A percentile compares a stretch with the other conserved stretches of the same genome.
These are phyloP conservation scores for Aspergillus vadensis DNA, from an alignment of 2,329 filamentous ascomycete genomes.

Conservation along the genomic window DNA sequence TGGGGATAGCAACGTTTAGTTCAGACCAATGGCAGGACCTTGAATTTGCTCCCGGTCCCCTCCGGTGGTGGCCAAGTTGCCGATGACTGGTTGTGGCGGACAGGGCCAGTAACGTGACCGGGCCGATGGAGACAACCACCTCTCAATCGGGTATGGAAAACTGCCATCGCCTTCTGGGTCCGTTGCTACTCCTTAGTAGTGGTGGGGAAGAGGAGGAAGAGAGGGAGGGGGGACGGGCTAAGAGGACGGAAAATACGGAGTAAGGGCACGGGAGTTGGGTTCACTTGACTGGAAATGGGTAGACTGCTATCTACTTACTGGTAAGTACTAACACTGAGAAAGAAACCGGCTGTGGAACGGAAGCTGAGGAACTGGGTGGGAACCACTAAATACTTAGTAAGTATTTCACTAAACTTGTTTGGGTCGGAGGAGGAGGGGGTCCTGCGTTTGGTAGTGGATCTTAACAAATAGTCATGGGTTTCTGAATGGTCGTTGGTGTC, in stretches of 20 bases:
- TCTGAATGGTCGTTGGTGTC: slow-evolving; percentile 5
- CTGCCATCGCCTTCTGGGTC: not conserved
- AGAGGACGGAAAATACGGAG: slow-evolving; percentile 1
- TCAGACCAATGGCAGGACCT: slow-evolving; percentile 6
- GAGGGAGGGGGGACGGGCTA: not conserved
- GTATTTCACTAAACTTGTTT: not conserved
- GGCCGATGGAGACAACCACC: slow-evolving; percentile 19
- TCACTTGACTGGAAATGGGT: too few relatives aligned
- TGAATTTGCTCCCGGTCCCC: slow-evolving; percentile 10
- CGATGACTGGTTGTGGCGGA: slow-evolving; percentile 13
- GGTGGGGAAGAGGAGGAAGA: not conserved
- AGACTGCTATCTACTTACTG: too few relatives aligned
- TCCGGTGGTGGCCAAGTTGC: slow-evolving; percentile 3
- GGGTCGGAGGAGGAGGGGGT: not conserved
- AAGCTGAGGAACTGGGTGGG: slow-evolving; percentile 7
- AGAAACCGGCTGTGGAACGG: not conserved
- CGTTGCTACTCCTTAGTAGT: not conserved
- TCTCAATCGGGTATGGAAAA: slow-evolving; percentile 12
- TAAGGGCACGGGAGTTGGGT: not conserved
- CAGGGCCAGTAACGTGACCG: slow-evolving; percentile 29
- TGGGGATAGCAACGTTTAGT: too few relatives aligned
- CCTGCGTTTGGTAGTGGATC: slow-evolving; percentile 1
- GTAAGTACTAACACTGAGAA: too few relatives aligned
- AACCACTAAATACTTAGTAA: slow-evolving; percentile 10
- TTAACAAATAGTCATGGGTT: not conserved